phyloP scores from a whole-genome alignment of 148 eudicot genomes.

The Pouteria glomerata region DNA sequence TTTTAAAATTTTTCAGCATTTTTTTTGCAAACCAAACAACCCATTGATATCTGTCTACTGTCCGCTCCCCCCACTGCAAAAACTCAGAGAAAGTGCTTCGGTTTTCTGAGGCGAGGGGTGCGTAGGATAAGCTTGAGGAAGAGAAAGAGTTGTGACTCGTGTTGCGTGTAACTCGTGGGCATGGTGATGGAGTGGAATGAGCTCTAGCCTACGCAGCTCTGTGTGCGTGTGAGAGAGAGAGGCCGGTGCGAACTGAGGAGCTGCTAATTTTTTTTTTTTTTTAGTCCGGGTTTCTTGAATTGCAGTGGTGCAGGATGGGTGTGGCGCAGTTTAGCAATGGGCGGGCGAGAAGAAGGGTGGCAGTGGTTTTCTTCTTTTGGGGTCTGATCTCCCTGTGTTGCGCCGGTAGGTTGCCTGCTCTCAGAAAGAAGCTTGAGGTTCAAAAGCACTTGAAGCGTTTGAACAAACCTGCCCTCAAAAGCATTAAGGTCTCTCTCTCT shows the following conservation, averaged over 20 bases:
- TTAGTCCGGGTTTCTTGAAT: not conserved
- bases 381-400: constrained; percentile 30
- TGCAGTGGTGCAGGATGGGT: constrained; percentile 22
- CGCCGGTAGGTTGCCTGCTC: constrained; percentile 38
- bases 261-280: not conserved
- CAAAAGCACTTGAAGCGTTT: constrained; percentile 73
- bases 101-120: constrained; percentile 2
- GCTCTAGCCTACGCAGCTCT: not conserved
- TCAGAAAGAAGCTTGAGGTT: constrained; percentile 63
- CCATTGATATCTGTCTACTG: too few relatives aligned
- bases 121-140: constrained; percentile 6
- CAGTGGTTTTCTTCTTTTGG: too few relatives aligned
- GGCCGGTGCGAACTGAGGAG: too few relatives aligned
- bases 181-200: not conserved
- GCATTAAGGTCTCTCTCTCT: constrained; percentile 48
- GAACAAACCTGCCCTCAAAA: constrained; percentile 64
- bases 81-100: constrained; percentile 4
- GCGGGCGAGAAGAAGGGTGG: constrained; percentile 12
- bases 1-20: too few relatives aligned
- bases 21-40: too few relatives aligned
- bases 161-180: not conserved
- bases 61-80: too few relatives aligned
- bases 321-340: constrained; percentile 14
- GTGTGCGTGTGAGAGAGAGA: too few relatives aligned
- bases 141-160: too few relatives aligned